Evolutionary conservation across 305 asterid species (phyloP), one percentile per base, ranked within the genome.

Genomic region (Fraxinus floribunda): DNA sequence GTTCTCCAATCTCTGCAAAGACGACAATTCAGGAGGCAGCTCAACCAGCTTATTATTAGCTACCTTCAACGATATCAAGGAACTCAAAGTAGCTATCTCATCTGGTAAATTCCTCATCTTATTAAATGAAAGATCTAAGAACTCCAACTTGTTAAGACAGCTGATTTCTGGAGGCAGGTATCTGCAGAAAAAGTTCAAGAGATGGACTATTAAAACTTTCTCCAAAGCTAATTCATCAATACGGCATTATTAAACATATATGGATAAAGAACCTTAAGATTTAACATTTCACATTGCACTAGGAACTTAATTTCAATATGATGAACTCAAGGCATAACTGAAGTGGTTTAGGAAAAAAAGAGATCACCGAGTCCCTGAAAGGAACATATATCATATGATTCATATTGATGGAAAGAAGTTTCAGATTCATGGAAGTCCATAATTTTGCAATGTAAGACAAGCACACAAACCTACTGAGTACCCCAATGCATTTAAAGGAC

Each of bases 151-250:
- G 82, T 52, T 80, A 66, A 95, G 98, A 80, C 85, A 91, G 68
- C 95, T 97, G 82, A 94, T 96, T 88, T 94, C 99, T 26, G 97
- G 94, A 79, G 98, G 99, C 76, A 95, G 94, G 87, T 88, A 92
- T 89, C 99, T 94, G 94, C 91, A 91, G 79, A 85, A 73, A 75
- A 77, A 80, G 39, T 30, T 70, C 39, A 70, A 70, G 9, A 15
- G 41, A 30, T 16, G 7, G 10, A 70, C 20, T 70, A 70, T 30
- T 32, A 11, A 5, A 11, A 30, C 38, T 70, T 29, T 10, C 36
- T 30, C 75, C 30, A 22, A 62, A 62, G 72, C 16, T 62, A 62
- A 62, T 9, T 22, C 34, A 62, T 7, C 34, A 62, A 62, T 3
- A 32, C 10, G 1, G 72, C 72, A 62, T 62, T 22, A 62, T 62